A percentile compares a stretch with the other conserved stretches of the same genome.
phyloP scores from a whole-genome alignment of 495 filamentous ascomycete species.

The Penicillium maclennaniae region DNA sequence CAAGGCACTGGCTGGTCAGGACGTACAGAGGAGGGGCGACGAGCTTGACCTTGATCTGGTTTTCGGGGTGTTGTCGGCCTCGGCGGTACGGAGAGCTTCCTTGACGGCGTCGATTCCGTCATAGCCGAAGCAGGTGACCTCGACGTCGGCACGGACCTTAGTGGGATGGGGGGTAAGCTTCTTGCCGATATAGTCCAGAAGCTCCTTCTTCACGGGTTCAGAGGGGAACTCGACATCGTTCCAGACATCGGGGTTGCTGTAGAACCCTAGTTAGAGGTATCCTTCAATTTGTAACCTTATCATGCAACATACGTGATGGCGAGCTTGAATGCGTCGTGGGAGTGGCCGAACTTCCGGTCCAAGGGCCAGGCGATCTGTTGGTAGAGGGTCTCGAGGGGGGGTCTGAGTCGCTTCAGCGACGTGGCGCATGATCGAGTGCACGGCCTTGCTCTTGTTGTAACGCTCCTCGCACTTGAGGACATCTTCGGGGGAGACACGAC shows the following conservation, averaged over 20 bases:
- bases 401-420: conserved; percentile 94
- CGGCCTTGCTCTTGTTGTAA: conserved; percentile 99
- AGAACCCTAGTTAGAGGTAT: conserved; percentile 11
- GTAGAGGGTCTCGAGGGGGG: conserved; percentile 90
- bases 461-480: conserved; percentile 97
- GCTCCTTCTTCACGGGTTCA: conserved; percentile 78
- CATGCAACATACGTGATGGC: conserved; percentile 74
- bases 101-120: conserved; percentile 99
- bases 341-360: conserved; percentile 95
- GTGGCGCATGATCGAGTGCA: conserved; percentile 96
- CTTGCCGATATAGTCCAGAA: conserved; percentile 91
- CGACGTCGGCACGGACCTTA: conserved; percentile 95
- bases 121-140: conserved; percentile 97
- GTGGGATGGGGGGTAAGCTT: conserved; percentile 94
- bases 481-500: conserved; percentile 94
- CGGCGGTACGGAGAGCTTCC: conserved; percentile 76
- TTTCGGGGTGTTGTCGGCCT: conserved; percentile 84
- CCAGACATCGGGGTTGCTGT: conserved; percentile 93
- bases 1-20: conserved; percentile 85
- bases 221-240: conserved; percentile 83
- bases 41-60: conserved; percentile 93
- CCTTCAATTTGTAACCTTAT: neutral
- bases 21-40: conserved; percentile 95
- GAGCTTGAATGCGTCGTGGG: conserved; percentile 96
- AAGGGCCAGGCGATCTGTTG: conserved; percentile 93